These are phyloP conservation scores for Papiliotrema flavescens DNA, from an alignment of 1,284 basidiomycete genomes.

Conservation along the genomic window DNA sequence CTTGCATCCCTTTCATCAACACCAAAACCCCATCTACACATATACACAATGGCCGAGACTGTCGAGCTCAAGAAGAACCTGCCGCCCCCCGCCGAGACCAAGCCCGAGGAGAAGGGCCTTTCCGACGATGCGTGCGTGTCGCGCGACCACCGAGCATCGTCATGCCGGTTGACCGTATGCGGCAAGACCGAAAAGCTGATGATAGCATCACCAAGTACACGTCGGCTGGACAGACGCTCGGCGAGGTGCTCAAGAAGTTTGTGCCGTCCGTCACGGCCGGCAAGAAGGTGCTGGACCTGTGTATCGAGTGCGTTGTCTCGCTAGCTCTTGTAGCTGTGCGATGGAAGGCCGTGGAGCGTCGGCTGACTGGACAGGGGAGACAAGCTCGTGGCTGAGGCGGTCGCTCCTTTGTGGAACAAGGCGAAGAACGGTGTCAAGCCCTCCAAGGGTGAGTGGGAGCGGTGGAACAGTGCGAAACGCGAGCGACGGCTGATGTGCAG, in stretches of 20 bases:
- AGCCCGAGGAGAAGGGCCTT: slow-evolving; percentile 46
- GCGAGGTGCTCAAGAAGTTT: slow-evolving; percentile 81
- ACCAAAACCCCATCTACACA: not conserved
- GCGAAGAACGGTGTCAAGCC: slow-evolving; percentile 79
- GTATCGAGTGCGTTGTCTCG: slow-evolving; percentile 57
- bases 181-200: not conserved
- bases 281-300: slow-evolving; percentile 80
- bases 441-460: slow-evolving; percentile 65
- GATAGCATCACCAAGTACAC: slow-evolving; percentile 55
- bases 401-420: slow-evolving; percentile 86
- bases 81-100: slow-evolving; percentile 30
- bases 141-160: not conserved
- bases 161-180: not conserved
- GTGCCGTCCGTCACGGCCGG: slow-evolving; percentile 72
- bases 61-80: slow-evolving; percentile 33
- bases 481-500: slow-evolving; percentile 49
- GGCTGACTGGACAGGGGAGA: slow-evolving; percentile 58
- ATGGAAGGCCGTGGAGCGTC: not conserved
- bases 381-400: slow-evolving; percentile 81
- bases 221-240: slow-evolving; percentile 85
- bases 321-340: not conserved
- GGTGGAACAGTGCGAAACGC: not conserved
- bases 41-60: slow-evolving; percentile 18
- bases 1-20: not conserved
- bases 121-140: slow-evolving; percentile 44